Base-by-base conservation (phyloP, 108 stramenopile species). In the Skeletonema potamos region DNA sequence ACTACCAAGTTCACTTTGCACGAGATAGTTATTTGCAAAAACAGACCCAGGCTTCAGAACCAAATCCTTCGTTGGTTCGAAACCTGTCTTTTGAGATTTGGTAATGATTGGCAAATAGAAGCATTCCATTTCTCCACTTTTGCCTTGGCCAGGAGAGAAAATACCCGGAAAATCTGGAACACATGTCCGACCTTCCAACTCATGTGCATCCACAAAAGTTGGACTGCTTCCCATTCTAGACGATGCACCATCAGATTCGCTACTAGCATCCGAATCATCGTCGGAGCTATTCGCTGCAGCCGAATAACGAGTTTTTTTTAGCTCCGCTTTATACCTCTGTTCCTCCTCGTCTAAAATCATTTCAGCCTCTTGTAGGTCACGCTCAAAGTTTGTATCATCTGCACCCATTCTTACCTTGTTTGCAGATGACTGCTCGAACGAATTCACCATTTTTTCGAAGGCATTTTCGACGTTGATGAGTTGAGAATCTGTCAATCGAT, bases 21-120 rank as follows among this genome's bases (percentile, higher is more conserved):
- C 96, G 44, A 94, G 79, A 72, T 97, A 98, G 41, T 96, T 86
- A 7, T 95, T 96, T 4, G 96, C 98, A 41, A 98, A 85, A 3
- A 95, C 82, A 67, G 85, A 81, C 3, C 91, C 94, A 20, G 89
- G 81, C 62, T 91, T 86, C 9, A 92, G 74, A 27, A 86, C 81
- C 20, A 92, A 54, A 80, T 95, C 94, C 73, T 95, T 95, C 11
- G 90, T 90, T 9, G 91, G 89, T 56, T 95, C 94, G 69, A 95
- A 95, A 10, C 94, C 94, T 8, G 94, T 95, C 54, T 91, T 88
- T 68, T 90, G 86, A 12, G 91, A 88, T 63, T 91, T 92, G 68
- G 85, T 91, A 37, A 95, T 91, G 56, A 95, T 84, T 22, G 91
- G 91, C 7, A 95, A 80, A 62, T 88, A 83, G 75, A 92, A 95